Conservation (phyloP, 805 yeast species). For the Lipomyces starkeyi region DNA sequence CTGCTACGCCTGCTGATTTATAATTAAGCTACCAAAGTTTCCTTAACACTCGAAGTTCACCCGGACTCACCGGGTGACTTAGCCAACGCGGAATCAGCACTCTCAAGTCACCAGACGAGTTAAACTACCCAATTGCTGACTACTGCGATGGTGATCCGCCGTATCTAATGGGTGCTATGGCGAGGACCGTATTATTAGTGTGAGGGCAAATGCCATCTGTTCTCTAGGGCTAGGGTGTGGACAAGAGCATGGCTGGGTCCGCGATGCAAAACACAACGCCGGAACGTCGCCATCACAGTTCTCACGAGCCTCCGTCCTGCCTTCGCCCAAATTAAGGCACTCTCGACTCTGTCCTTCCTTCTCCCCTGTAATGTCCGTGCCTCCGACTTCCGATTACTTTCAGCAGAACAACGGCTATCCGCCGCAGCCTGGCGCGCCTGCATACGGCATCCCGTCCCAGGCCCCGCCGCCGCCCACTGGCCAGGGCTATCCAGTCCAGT, state of each 20-base stretch:
- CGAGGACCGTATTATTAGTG: not conserved
- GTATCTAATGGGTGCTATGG: not conserved
- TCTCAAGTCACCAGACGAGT: not conserved
- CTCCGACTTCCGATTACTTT: slow-evolving; percentile 18
- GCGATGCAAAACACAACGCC: slow-evolving; percentile 4
- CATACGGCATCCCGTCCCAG: slow-evolving; percentile 26
- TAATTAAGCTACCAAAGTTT: not conserved
- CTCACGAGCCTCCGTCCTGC: not conserved
- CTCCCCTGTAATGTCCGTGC: slow-evolving; percentile 18
- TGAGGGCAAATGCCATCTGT: slow-evolving; percentile 10
- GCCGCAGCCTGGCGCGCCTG: slow-evolving; percentile 12
- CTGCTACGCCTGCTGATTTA: not conserved
- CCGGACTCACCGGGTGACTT: not conserved
- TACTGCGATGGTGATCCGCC: not conserved
- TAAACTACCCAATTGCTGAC: not conserved
- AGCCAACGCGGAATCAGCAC: not conserved
- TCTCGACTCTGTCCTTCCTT: not conserved
- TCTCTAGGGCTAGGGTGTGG: slow-evolving; percentile 11
- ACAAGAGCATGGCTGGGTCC: not conserved
- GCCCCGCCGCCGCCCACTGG: slow-evolving; percentile 16
- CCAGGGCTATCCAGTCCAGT: slow-evolving; percentile 10
- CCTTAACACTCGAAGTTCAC: not conserved
- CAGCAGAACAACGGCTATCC: slow-evolving; percentile 20
- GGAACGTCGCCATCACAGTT: not conserved
- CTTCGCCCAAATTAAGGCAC: not conserved